Evolutionary conservation across 1,284 basidiomycete genomes (phyloP), one percentile per base, ranked within the genome.

Genomic region (Agroathelia rolfsii): DNA sequence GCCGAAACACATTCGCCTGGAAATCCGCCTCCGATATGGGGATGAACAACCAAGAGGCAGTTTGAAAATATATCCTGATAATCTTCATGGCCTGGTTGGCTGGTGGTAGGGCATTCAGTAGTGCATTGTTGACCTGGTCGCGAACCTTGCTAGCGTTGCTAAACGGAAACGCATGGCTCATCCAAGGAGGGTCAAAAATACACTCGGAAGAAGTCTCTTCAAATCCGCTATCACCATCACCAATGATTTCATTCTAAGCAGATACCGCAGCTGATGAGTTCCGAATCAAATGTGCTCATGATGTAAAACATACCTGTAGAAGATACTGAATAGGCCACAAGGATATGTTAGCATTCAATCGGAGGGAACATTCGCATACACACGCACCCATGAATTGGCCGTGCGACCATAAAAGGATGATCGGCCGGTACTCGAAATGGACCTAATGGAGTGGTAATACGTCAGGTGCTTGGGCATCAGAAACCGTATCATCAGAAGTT

Each of bases 41-140:
- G 41, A 67, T 72, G 41, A 50, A 76, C 76, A 78, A 74, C 74
- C 75, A 80, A 36, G 72, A 71, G 38, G 72, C 74, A 48, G 77
- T 69, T 44, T 64, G 63, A 50, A 65, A 80, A 52, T 80, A 80
- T 17, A 64, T 55, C 24, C 64, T 57, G 35, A 59, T 57, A 28
- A 74, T 53, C 16, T 50, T 53, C 41, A 56, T 58, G 2, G 74
- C 71, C 20, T 55, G 51, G 13, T 50, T 41, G 13, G 50, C 45
- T 18, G 59, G 53, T 10, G 76, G 76, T 11, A 79, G 54, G 24
- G 59, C 56, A 28, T 50, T 53, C 27, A 69, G 43, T 11, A 78
- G 58, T 15, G 56, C 56, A 22, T 39, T 49, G 22, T 67, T 64
- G 14, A 73, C 49, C 17, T 54, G 51, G 33, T 64, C 56, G 5